phyloP scores from a whole-genome alignment of 768 basidiomycete species.

The Podaxis sp. region DNA sequence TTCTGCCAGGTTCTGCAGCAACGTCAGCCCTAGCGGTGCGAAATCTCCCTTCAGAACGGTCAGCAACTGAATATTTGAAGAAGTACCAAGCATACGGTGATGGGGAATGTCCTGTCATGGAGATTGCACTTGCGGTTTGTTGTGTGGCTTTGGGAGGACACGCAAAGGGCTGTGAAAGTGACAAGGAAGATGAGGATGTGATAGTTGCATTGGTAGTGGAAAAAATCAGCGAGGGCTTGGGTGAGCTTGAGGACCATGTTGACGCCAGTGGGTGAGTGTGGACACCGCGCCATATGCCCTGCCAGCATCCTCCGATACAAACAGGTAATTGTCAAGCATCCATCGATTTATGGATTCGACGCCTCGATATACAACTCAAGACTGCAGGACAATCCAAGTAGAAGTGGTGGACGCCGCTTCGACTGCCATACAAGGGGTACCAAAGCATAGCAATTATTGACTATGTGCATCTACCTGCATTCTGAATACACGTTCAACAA shows the following conservation, averaged over 20 bases:
- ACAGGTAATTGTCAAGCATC: not conserved
- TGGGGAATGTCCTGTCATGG: constrained; percentile 66
- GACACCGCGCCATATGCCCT: not conserved
- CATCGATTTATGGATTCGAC: too few relatives aligned
- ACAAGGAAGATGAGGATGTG: constrained; percentile 49
- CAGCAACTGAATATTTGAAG: constrained; percentile 9
- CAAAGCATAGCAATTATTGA: too few relatives aligned
- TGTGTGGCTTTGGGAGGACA: constrained; percentile 67
- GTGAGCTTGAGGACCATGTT: constrained; percentile 5
- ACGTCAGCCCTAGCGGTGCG: constrained; percentile 67
- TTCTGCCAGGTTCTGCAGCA: constrained; percentile 64
- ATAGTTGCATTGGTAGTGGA: constrained; percentile 58
- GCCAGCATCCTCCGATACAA: not conserved
- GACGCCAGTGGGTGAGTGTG: not conserved
- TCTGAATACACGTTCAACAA: too few relatives aligned
- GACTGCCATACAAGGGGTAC: too few relatives aligned
- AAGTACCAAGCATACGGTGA: constrained; percentile 50
- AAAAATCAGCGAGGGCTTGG: constrained; percentile 16
- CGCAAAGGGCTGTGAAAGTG: constrained; percentile 46
- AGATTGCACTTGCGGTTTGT: constrained; percentile 71
- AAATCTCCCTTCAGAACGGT: constrained; percentile 59
- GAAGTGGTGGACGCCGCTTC: too few relatives aligned
- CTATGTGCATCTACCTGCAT: too few relatives aligned
- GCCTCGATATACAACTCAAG: too few relatives aligned
- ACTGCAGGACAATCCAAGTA: too few relatives aligned